These are phyloP conservation scores for Macrophomina phaseolina DNA, from an alignment of 2,329 filamentous ascomycete genomes.

Conservation along the genomic window DNA sequence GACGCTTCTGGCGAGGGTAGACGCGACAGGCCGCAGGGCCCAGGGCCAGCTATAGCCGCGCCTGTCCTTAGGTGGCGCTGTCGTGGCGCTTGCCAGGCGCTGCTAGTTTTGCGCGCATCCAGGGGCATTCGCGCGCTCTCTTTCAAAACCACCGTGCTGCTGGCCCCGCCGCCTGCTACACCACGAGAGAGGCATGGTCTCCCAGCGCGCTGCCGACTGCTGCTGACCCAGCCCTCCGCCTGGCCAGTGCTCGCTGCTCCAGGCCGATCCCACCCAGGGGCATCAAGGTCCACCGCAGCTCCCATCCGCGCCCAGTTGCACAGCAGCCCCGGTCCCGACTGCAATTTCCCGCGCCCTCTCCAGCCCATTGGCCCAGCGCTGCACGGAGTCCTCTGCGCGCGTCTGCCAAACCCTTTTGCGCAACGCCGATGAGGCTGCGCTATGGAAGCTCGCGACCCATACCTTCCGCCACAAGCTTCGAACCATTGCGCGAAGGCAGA, in stretches of 20 bases:
- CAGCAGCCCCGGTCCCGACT: slow-evolving; percentile 7
- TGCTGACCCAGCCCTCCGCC: slow-evolving; percentile 3
- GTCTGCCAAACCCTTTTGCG: slow-evolving; percentile 23
- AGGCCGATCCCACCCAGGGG: slow-evolving; percentile 21
- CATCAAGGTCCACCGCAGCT: slow-evolving; percentile 15
- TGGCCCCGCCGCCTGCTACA: slow-evolving; percentile 23
- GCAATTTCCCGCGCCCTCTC: slow-evolving; percentile 26
- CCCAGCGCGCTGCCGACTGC: background rate
- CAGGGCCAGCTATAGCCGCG: slow-evolving; percentile 16
- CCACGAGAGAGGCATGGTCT: slow-evolving; percentile 19
- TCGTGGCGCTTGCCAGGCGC: background rate
- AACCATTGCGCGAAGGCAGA: slow-evolving; percentile 10
- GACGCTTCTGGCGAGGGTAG: slow-evolving; percentile 4
- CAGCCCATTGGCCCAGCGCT: slow-evolving; percentile 16
- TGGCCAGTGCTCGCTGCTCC: slow-evolving; percentile 21
- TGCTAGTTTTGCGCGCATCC: background rate
- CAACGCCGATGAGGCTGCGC: slow-evolving; percentile 26
- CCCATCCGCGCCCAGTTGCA: slow-evolving; percentile 9
- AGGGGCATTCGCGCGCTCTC: background rate
- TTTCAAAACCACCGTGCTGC: slow-evolving; percentile 20
- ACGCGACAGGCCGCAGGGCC: background rate
- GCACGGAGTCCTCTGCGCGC: slow-evolving; percentile 19
- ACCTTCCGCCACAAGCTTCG: slow-evolving; percentile 18
- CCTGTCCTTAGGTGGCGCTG: slow-evolving; percentile 4
- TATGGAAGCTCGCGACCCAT: slow-evolving; percentile 25